A percentile compares a stretch with the other conserved stretches of the same genome.
Evolutionary conservation across 805 yeast species (phyloP).

Genomic region (Suhomyces kilbournensis): DNA sequence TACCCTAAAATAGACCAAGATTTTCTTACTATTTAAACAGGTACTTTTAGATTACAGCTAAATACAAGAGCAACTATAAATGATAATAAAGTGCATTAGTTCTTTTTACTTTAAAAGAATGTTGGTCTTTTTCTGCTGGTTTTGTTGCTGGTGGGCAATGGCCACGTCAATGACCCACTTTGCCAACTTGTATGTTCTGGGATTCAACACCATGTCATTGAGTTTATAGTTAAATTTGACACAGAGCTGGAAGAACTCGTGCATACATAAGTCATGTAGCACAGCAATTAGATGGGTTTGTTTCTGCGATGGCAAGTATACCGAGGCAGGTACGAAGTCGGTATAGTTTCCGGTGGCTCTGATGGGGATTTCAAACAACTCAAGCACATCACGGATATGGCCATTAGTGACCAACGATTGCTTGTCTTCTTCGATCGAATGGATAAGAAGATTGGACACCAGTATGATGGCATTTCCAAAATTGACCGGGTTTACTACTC

Average conservation of each 20-base stretch:
- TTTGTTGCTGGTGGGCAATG: slow-evolving; percentile 45
- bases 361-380: slow-evolving; percentile 58
- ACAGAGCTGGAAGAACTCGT: slow-evolving; percentile 62
- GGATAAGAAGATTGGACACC: slow-evolving; percentile 53
- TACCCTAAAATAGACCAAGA: no score
- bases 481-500: slow-evolving; percentile 57
- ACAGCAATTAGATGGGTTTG: slow-evolving; percentile 46
- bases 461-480: slow-evolving; percentile 64
- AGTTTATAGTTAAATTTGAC: slow-evolving; percentile 59
- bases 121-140: slow-evolving; percentile 4
- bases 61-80: no score
- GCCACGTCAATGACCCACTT: slow-evolving; percentile 71
- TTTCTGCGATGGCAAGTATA: slow-evolving; percentile 32
- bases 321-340: slow-evolving; percentile 44
- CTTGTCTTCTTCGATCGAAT: slow-evolving; percentile 64
- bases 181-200: slow-evolving; percentile 64
- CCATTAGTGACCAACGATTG: slow-evolving; percentile 50
- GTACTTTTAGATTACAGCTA: not conserved
- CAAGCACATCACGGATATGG: slow-evolving; percentile 55
- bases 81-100: no score
- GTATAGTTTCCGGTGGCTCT: slow-evolving; percentile 37
- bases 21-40: no score
- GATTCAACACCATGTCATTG: slow-evolving; percentile 61
- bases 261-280: slow-evolving; percentile 62
- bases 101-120: not conserved